These are phyloP conservation scores for Colletotrichum sp. DNA, from an alignment of 2,329 filamentous ascomycete species.

Conservation along the genomic window DNA sequence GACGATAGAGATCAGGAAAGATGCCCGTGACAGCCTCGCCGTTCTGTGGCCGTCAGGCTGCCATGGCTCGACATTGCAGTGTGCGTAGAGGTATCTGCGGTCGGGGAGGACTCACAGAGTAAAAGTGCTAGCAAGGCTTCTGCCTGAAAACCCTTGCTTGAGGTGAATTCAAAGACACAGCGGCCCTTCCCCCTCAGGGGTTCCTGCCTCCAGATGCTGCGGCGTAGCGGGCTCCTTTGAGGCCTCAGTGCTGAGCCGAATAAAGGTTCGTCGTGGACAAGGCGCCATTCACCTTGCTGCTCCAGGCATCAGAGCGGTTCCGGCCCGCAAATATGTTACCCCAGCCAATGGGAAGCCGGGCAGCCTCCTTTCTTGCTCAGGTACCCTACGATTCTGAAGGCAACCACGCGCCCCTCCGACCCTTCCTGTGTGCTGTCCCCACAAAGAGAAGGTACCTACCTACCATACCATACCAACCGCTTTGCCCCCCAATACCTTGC, in stretches of 20 bases:
- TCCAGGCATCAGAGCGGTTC: conserved; percentile 3
- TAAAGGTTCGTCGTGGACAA: background rate
- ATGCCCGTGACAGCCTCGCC: background rate
- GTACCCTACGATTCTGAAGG: background rate
- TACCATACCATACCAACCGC: background rate
- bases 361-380: background rate
- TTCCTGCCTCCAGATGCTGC: background rate
- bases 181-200: background rate
- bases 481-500: background rate
- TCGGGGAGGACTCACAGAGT: background rate
- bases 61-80: background rate
- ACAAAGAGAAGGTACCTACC: background rate
- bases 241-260: background rate
- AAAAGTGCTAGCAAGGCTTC: background rate
- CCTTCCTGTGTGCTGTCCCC: background rate
- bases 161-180: background rate
- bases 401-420: background rate
- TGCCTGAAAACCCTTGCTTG: background rate
- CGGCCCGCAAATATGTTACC: background rate
- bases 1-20: background rate
- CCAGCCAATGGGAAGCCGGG: background rate
- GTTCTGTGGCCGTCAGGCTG: background rate
- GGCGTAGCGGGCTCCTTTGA: background rate
- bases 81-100: background rate
- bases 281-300: background rate